These are phyloP conservation scores for Phytophthora pinifolia DNA, from an alignment of 352 stramenopile genomes.

Conservation along the genomic window DNA sequence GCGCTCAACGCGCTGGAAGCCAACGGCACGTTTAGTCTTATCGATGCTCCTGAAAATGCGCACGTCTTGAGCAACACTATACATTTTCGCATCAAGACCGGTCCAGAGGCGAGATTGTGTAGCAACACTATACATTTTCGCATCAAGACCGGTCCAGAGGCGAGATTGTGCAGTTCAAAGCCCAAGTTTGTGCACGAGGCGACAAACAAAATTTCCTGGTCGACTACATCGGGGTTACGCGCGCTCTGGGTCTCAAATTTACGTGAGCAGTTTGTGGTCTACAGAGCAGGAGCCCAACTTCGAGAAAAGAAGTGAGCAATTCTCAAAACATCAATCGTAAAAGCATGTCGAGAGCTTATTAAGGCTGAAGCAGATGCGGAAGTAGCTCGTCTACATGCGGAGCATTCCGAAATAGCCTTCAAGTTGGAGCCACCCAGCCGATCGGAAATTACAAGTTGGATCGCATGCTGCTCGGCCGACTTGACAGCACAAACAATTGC, in stretches of 20 bases:
- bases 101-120: no score
- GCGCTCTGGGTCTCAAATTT: background rate
- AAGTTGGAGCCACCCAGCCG: no score
- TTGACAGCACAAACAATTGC: background rate
- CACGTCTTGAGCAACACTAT: constrained; percentile 4
- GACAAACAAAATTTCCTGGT: constrained; percentile 2
- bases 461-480: background rate
- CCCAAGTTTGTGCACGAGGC: constrained; percentile 1
- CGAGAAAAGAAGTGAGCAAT: no score
- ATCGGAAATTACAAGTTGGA: background rate
- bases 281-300: background rate
- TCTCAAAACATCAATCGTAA: no score
- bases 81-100: constrained; percentile 8
- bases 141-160: no score
- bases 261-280: background rate
- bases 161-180: constrained; percentile 9
- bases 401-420: no score
- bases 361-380: no score
- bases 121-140: no score
- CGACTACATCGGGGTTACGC: background rate
- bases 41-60: constrained; percentile 5
- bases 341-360: no score
- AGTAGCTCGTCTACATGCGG: no score
- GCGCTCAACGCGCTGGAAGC: background rate
- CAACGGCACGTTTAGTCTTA: constrained; percentile 1